phyloP scores from a whole-genome alignment of 306 rosid genomes.

The cucumber (Cucumis sativus) region DNA sequence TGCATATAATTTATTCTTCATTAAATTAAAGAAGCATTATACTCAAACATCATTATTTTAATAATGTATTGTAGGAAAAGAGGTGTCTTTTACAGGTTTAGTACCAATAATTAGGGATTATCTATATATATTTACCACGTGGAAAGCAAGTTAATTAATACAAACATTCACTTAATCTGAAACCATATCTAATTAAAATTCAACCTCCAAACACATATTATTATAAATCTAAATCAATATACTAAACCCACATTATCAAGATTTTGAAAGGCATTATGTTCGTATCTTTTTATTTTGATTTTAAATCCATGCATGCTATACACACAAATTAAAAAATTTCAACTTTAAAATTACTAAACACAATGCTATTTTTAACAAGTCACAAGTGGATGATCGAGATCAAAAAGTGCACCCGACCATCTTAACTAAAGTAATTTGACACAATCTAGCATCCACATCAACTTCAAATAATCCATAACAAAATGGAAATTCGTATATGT shows the following conservation, averaged over 20 bases:
- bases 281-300: not conserved
- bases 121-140: no score
- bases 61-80: no score
- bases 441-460: no score
- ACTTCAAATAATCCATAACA: not conserved
- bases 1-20: not conserved
- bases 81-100: no score
- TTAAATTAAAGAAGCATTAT: not conserved
- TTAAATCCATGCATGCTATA: not conserved
- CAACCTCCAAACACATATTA: no score
- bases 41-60: no score
- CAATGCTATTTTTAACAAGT: no score
- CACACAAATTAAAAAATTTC: not conserved
- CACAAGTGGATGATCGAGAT: no score
- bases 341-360: not conserved
- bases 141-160: no score
- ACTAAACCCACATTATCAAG: not conserved
- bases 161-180: not conserved
- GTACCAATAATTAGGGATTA: no score
- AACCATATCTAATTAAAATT: not conserved
- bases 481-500: not conserved
- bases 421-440: no score
- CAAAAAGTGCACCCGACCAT: no score
- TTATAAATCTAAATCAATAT: not conserved
- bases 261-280: not conserved